These are phyloP conservation scores for Pinus albicaulis DNA, from an alignment of 75 land plant genomes.

Conservation along the genomic window DNA sequence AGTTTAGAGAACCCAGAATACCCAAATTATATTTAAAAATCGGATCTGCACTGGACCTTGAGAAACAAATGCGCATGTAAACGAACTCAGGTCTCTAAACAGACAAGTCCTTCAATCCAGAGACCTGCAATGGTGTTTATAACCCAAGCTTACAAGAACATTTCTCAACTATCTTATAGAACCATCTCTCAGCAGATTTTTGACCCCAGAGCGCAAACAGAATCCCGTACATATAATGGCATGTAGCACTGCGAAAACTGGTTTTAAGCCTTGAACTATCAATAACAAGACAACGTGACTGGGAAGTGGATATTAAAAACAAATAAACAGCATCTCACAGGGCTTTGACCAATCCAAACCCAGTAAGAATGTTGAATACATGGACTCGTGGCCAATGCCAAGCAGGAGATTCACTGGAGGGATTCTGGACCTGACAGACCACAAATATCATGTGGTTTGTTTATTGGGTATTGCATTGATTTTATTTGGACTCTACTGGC, in stretches of 20 bases:
- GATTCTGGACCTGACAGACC: too few relatives aligned
- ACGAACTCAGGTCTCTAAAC: not conserved
- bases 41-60: not conserved
- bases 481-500: too few relatives aligned
- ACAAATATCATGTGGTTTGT: too few relatives aligned
- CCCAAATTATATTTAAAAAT: not conserved
- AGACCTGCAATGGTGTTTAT: not conserved
- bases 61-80: not conserved
- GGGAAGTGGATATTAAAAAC: not conserved
- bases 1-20: not conserved
- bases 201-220: not conserved
- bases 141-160: not conserved
- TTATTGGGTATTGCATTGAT: too few relatives aligned
- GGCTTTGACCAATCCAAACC: not conserved
- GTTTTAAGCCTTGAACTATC: not conserved
- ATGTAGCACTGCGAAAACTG: not conserved
- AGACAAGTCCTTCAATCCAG: not conserved
- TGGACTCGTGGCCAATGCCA: constrained; percentile 6
- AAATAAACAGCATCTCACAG: not conserved
- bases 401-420: constrained; percentile 9
- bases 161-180: not conserved
- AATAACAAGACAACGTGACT: not conserved
- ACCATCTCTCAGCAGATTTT: not conserved
- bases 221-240: not conserved
- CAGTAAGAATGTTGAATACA: not conserved